Evolutionary conservation across 2,329 filamentous ascomycete genomes (phyloP).

Genomic region (Pseudohalonectria lignicola): DNA sequence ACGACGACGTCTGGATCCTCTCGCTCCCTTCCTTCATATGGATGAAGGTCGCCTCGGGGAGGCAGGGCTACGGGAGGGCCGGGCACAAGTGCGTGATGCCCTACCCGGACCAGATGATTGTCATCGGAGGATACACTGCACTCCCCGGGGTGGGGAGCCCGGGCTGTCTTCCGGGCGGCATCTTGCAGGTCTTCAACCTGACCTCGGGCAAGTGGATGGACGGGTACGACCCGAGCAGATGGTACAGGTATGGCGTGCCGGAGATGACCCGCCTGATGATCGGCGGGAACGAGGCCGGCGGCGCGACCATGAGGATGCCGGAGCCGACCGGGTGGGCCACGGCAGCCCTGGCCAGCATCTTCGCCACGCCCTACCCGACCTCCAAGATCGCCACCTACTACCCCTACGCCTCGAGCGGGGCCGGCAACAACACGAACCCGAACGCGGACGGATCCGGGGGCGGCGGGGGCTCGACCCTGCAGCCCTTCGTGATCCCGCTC

Average conservation of each 20-base stretch:
- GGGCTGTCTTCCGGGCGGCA: conserved; percentile 37
- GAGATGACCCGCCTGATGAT: conserved; percentile 51
- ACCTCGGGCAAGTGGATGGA: conserved; percentile 58
- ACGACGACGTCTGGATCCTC: conserved; percentile 69
- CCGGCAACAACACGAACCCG: conserved; percentile 16
- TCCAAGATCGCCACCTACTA: conserved; percentile 48
- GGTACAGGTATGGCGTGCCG: conserved; percentile 59
- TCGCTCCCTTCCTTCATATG: conserved; percentile 74
- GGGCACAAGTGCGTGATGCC: conserved; percentile 67
- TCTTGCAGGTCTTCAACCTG: conserved; percentile 61
- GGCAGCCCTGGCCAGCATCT: conserved; percentile 36
- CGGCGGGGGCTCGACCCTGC: conserved; percentile 24
- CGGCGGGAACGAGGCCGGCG: conserved; percentile 54
- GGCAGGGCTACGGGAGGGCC: conserved; percentile 44
- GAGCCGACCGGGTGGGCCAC: conserved; percentile 43
- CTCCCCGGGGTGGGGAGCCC: conserved; percentile 10
- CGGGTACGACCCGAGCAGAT: conserved; percentile 54
- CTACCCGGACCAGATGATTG: conserved; percentile 73
- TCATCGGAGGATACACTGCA: conserved; percentile 55
- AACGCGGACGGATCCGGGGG: conserved; percentile 9
- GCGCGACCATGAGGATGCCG: conserved; percentile 59
- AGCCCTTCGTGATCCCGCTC: conserved; percentile 50
- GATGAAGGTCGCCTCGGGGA: conserved; percentile 44
- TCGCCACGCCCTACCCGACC: conserved; percentile 41
- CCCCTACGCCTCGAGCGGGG: conserved; percentile 37